A percentile compares a stretch with the other conserved stretches of the same genome.
Conservation (phyloP, 768 basidiomycete genomes). For the Naganishia vishniacii region DNA sequence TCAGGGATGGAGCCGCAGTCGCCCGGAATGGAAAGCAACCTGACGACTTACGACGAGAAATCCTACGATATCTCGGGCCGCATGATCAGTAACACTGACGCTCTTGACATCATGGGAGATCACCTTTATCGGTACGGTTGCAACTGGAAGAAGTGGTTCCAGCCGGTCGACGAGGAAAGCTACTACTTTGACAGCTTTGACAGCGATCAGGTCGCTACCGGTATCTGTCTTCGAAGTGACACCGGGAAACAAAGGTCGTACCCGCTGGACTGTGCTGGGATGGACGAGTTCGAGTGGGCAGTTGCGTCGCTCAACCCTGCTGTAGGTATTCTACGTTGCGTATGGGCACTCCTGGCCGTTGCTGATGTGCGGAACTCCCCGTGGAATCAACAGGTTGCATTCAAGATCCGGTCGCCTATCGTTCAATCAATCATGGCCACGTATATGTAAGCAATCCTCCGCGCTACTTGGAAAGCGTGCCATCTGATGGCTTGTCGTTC, state of each 20-base stretch:
- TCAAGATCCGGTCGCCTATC: conserved; percentile 61
- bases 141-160: conserved; percentile 43
- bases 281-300: conserved; percentile 76
- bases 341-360: too few relatives aligned
- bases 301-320: conserved; percentile 70
- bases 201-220: conserved; percentile 31
- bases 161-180: conserved; percentile 37
- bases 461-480: conserved; percentile 57
- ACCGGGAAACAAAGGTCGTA: conserved; percentile 59
- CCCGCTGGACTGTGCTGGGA: conserved; percentile 74
- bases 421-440: conserved; percentile 29
- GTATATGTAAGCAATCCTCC: conserved; percentile 38
- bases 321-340: conserved; percentile 53
- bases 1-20: too few relatives aligned
- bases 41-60: too few relatives aligned
- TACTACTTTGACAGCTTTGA: conserved; percentile 28
- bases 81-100: too few relatives aligned
- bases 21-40: too few relatives aligned
- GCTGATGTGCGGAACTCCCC: too few relatives aligned
- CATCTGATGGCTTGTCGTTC: not conserved
- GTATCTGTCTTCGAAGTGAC: conserved; percentile 39
- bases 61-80: too few relatives aligned
- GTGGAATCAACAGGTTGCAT: conserved; percentile 62
- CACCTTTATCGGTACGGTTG: conserved; percentile 40
- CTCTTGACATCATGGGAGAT: conserved; percentile 46